Evolutionary conservation across 495 filamentous ascomycete species (phyloP).

Genomic region (Xylaria bambusicola): DNA sequence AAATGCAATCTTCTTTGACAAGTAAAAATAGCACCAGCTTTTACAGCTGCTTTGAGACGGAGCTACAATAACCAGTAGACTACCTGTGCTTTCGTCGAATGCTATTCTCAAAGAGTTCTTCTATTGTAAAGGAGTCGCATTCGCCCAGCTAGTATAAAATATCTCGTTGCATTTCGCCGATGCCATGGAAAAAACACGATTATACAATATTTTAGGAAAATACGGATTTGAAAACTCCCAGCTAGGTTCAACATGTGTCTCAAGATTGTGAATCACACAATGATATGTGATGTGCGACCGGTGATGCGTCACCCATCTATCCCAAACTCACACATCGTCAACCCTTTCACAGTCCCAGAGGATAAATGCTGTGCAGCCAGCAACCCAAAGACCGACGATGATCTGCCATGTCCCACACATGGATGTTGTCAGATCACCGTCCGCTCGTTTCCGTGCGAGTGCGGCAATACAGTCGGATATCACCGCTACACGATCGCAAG

Average conservation of each 20-base stretch:
- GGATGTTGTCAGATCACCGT: not conserved
- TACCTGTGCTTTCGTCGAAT: too few species aligned
- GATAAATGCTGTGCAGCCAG: not conserved
- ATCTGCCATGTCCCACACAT: not conserved
- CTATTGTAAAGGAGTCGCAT: too few species aligned
- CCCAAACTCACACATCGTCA: not conserved
- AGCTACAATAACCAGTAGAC: too few species aligned
- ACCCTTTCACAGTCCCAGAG: not conserved
- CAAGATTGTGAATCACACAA: not conserved
- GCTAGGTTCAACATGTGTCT: not conserved
- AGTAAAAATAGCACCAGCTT: too few species aligned
- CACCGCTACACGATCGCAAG: not conserved
- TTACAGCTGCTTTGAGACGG: too few species aligned
- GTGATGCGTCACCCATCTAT: not conserved
- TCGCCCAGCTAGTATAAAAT: too few species aligned
- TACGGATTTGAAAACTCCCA: not conserved
- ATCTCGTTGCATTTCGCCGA: too few species aligned
- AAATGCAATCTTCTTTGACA: too few species aligned
- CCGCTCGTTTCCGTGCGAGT: not conserved
- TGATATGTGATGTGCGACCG: not conserved
- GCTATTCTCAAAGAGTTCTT: not conserved
- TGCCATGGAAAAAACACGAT: too few species aligned
- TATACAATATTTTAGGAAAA: too few species aligned
- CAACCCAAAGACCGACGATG: not conserved
- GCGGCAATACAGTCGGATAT: not conserved